Evolutionary conservation across 441 rosid species (phyloP).

Genomic region (Macaranga tanarius): DNA sequence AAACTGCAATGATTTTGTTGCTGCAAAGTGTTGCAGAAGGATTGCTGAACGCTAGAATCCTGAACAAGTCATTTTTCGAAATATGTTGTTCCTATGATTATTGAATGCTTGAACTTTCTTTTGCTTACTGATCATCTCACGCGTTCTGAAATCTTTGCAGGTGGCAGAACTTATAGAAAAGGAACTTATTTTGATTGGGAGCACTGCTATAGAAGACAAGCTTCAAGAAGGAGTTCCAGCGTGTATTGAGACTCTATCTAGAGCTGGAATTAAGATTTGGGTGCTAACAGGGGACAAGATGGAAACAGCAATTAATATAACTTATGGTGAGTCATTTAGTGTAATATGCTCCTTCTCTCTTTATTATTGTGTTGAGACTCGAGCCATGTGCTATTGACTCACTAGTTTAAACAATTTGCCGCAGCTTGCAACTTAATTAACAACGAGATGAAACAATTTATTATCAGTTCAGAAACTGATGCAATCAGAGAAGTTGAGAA

Average conservation of each 20-base stretch:
- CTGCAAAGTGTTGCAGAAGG: neutral
- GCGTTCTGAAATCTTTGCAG: constrained; percentile 46
- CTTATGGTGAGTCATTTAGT: constrained; percentile 64
- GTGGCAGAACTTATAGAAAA: constrained; percentile 92
- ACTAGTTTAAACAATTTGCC: constrained; percentile 22
- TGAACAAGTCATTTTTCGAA: neutral
- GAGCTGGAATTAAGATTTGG: constrained; percentile 99
- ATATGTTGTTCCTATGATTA: neutral
- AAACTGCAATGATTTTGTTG: neutral
- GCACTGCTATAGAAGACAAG: constrained; percentile 99
- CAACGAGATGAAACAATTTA: constrained; percentile 84
- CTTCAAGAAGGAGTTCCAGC: constrained; percentile 99
- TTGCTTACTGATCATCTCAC: constrained; percentile 15
- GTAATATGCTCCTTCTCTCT: neutral
- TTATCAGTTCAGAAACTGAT: constrained; percentile 81
- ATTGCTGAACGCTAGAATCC: neutral
- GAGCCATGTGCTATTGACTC: constrained; percentile 18
- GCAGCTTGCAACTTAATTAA: constrained; percentile 81
- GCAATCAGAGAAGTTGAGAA: constrained; percentile 88
- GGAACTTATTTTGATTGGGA: constrained; percentile 88
- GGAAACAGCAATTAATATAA: constrained; percentile 99
- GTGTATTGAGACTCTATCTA: constrained; percentile 97
- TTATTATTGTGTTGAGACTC: constrained; percentile 16
- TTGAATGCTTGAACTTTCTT: neutral
- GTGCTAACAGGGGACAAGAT: constrained; percentile 97